Conservation (phyloP, 106 monocot species). For the Amphibolis antarctica region DNA sequence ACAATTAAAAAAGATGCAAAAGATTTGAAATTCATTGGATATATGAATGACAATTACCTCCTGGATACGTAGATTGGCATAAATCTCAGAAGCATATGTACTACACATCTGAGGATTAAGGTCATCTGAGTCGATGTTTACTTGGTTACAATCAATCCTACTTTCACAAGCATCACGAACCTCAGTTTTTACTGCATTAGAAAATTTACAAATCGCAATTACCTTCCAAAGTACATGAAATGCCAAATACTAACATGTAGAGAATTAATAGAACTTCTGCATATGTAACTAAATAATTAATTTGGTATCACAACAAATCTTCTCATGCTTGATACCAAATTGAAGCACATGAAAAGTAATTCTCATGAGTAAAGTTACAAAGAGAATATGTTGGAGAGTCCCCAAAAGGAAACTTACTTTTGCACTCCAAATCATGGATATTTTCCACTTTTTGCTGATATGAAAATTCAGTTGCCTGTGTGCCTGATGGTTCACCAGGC, state of each 20-base stretch:
- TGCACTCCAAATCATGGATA: background rate
- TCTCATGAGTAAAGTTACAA: background rate
- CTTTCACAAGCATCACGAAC: background rate
- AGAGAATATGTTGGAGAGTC: background rate
- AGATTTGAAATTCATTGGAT: background rate
- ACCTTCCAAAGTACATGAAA: background rate
- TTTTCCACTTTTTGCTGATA: background rate
- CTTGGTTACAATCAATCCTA: background rate
- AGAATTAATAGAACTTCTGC: background rate
- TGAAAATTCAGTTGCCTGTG: background rate
- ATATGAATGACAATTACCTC: constrained; percentile 33
- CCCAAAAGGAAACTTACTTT: background rate
- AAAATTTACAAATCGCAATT: background rate
- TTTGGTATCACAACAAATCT: too few species aligned
- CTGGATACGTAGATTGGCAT: constrained; percentile 42
- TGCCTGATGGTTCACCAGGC: background rate
- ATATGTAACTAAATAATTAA: too few species aligned
- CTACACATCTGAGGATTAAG: constrained; percentile 73
- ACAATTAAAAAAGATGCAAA: too few species aligned
- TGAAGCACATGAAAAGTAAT: too few species aligned
- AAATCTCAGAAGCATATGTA: constrained; percentile 58
- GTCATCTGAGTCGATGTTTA: constrained; percentile 67
- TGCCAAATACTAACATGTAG: background rate
- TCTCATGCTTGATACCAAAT: too few species aligned
- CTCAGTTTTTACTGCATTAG: constrained; percentile 2